Evolutionary conservation across 768 basidiomycete genomes (phyloP).

Genomic region (Botryobasidium botryosum): DNA sequence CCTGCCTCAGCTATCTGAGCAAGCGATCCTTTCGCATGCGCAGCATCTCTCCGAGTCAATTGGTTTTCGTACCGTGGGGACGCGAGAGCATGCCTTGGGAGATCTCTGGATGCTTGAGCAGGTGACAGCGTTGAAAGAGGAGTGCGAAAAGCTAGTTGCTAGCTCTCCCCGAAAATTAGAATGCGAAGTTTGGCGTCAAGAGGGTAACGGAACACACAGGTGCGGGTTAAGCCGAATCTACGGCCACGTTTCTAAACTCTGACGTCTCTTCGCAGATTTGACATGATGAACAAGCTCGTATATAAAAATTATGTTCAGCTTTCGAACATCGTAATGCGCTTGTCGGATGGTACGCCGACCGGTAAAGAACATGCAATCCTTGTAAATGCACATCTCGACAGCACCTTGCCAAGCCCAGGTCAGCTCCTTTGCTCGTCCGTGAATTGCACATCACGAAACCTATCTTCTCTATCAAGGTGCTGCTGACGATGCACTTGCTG

Average conservation of each 20-base stretch:
- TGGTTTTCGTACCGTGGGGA: slow-evolving; percentile 84
- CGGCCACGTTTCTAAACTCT: background rate
- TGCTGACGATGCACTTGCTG: slow-evolving; percentile 72
- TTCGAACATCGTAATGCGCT: slow-evolving; percentile 75
- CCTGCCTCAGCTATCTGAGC: slow-evolving; percentile 10
- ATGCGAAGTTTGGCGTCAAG: slow-evolving; percentile 84
- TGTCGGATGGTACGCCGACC: slow-evolving; percentile 56
- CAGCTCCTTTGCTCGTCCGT: no score
- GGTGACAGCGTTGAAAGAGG: slow-evolving; percentile 38
- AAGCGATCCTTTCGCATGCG: slow-evolving; percentile 7
- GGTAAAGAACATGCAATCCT: slow-evolving; percentile 72
- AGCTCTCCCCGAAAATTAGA: slow-evolving; percentile 39
- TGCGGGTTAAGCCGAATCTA: slow-evolving; percentile 22
- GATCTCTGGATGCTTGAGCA: slow-evolving; percentile 68
- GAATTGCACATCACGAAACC: slow-evolving; percentile 3
- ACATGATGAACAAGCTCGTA: slow-evolving; percentile 73
- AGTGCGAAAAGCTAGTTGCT: slow-evolving; percentile 40
- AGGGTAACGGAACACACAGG: slow-evolving; percentile 79
- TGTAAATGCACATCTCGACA: slow-evolving; percentile 80
- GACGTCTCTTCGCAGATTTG: slow-evolving; percentile 40
- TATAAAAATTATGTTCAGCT: slow-evolving; percentile 79
- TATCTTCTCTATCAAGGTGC: slow-evolving; percentile 82
- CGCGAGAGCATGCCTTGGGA: slow-evolving; percentile 68
- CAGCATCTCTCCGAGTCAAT: slow-evolving; percentile 56
- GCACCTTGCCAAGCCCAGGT: no score